Base-by-base conservation (phyloP, 805 yeast genomes). In the Yarrowia sp. region DNA sequence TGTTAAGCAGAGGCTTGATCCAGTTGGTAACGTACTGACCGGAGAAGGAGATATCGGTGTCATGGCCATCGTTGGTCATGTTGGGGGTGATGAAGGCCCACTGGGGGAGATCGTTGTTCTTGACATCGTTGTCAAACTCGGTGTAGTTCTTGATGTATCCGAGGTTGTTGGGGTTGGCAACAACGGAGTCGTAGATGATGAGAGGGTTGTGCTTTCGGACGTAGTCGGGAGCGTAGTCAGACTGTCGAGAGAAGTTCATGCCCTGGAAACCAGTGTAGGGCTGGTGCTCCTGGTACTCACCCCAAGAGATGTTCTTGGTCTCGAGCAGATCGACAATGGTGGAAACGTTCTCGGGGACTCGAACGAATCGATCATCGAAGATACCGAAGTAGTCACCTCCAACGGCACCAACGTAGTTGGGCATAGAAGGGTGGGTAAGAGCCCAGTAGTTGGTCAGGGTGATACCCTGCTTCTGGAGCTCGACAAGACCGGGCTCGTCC, bases 141-240 rank as follows among this genome's bases (percentile, higher is more conserved):
- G 82, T 79, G 70, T 80, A 78, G 74, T 81, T 80, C 76, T 82
- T 81, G 74, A 82, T 77, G 74, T 79, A 77, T 52, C 76, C 72
- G 67, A 76, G 70, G 68, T 84, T 78, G 61, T 75, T 67, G 17
- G 72, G 67, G 65, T 75, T 70, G 40, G 67, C 62, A 66, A 77
- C 72, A 62, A 81, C 74, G 46, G 79, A 75, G 69, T 79, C 82
- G 70, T 72, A 81, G 35, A 76, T 73, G 49, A 79, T 70, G 69
- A 82, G 73, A 41, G 85, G 85, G 74, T 80, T 81, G 75, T 81
- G 83, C 71, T 83, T 81, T 73, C 85, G 81, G 38, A 81, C 80
- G 71, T 82, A 82, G 68, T 79, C 82, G 68, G 79, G 79, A 64
- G 81, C 81, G 54, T 70, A 74, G 63, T 76, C 77, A 54, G 74